Conservation (phyloP, 73 alveolate species). For the Stentor coeruleus region DNA sequence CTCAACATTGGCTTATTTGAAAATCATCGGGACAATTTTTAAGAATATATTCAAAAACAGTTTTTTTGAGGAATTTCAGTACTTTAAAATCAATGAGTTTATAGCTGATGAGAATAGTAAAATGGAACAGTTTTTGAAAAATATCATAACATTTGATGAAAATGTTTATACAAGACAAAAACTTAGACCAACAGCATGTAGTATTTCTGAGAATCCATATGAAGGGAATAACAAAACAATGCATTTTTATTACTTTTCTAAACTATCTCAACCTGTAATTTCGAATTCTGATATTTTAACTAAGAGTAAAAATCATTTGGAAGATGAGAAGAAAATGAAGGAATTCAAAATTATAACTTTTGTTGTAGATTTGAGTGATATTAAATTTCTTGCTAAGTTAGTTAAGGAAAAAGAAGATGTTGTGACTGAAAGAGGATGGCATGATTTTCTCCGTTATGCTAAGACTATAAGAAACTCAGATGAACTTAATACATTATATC, state of each 20-base stretch:
- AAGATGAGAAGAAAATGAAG: background rate
- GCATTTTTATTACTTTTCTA: background rate
- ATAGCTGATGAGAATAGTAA: conserved; percentile 4
- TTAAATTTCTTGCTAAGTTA: conserved; percentile 1
- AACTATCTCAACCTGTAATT: background rate
- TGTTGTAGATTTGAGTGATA: background rate
- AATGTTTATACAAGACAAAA: background rate
- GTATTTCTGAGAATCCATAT: background rate
- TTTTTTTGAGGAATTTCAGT: background rate
- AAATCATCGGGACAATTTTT: background rate
- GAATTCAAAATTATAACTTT: background rate
- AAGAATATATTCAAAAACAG: background rate
- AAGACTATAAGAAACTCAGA: conserved; percentile 21
- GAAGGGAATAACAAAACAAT: background rate
- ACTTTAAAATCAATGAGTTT: background rate
- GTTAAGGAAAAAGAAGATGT: conserved; percentile 22
- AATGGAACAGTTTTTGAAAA: background rate
- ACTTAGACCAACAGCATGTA: background rate
- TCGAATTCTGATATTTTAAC: background rate
- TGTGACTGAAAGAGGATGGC: background rate
- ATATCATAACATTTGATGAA: background rate
- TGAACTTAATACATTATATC: background rate
- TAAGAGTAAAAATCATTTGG: conserved; percentile 1
- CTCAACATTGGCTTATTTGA: background rate
- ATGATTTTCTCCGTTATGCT: conserved; percentile 1